Evolutionary conservation across 139 green algal species (phyloP).

Genomic region (Diplosphaera chodatii): DNA sequence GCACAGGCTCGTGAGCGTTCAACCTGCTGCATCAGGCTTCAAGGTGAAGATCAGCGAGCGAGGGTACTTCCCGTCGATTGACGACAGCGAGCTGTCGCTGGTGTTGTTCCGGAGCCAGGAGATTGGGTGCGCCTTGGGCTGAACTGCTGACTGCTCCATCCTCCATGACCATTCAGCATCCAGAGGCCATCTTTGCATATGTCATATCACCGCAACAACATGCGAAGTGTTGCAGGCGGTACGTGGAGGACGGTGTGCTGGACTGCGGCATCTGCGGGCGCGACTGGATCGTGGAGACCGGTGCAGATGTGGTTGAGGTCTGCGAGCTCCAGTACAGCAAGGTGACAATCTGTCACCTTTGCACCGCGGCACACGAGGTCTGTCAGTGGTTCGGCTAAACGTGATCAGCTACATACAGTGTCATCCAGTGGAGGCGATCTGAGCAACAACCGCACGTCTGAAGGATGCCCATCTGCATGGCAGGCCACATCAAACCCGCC

Average conservation of each 20-base stretch:
- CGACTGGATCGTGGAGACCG: conserved; percentile 40
- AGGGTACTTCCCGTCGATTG: conserved; percentile 29
- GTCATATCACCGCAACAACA: no score
- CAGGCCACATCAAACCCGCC: conserved; percentile 30
- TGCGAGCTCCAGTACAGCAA: conserved; percentile 40
- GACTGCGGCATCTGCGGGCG: conserved; percentile 35
- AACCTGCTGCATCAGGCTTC: conserved; percentile 19
- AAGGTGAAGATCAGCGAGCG: conserved; percentile 30
- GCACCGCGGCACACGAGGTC: no score
- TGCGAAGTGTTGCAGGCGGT: conserved; percentile 8
- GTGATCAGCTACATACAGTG: no score
- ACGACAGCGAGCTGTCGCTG: conserved; percentile 30
- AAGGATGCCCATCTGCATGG: no score
- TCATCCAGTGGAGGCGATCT: no score
- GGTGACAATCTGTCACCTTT: no score
- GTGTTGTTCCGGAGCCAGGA: conserved; percentile 35
- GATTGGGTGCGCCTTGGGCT: conserved; percentile 4
- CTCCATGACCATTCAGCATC: neutral
- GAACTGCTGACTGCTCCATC: neutral
- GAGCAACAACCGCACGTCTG: no score
- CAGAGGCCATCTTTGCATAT: no score
- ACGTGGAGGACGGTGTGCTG: conserved; percentile 36
- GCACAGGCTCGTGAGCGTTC: no score
- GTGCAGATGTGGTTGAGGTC: conserved; percentile 35
- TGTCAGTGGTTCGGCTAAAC: no score